Base-by-base conservation (phyloP, 768 basidiomycete species). In the Suillus occidentalis region DNA sequence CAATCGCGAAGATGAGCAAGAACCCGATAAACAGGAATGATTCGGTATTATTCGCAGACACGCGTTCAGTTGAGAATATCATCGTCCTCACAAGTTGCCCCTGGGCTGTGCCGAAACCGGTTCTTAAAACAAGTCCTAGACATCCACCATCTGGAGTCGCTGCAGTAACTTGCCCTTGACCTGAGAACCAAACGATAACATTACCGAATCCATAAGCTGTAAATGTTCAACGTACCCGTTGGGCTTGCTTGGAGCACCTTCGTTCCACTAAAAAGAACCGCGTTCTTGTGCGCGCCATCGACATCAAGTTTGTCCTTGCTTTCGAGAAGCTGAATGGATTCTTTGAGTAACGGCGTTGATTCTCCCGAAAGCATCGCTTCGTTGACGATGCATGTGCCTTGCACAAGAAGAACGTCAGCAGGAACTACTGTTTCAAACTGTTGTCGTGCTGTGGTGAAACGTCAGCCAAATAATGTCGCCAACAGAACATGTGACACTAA, bases 301-400 rank as follows among this genome's bases (percentile, higher is more conserved):
- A 94, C 89, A 70, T 97, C 94, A 47, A 99, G 83, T 28, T 78
- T 82, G 60, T 97, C 95, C 6, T 79, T 74, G 0, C 82, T 79
- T 6, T 96, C 92, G 12, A 94, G 82, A 0, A 99, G 82, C 68
- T 94, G 91, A 63, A 98, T 90, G 16, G 93, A 95, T 72, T 99
- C 97, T 73, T 99, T 99, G 56, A 99, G 82, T 10, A 99, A 82
- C 6, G 97, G 97, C 0, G 97, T 99, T 0, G 95, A 97, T 80
- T 99, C 97, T 60, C 97, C 97, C 1, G 95, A 97, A 3, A 99
- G 81, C 97, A 99, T 99, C 34, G 97, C 97, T 76, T 99, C 97
- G 75, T 99, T 99, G 68, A 99, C 96, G 71, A 99, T 99, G 67
- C 90, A 91, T 0, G 94, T 92, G 12, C 97, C 97, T 63, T 89